phyloP scores from a whole-genome alignment of 176 grass and related monocot genomes.

The Elymus sibiricus region DNA sequence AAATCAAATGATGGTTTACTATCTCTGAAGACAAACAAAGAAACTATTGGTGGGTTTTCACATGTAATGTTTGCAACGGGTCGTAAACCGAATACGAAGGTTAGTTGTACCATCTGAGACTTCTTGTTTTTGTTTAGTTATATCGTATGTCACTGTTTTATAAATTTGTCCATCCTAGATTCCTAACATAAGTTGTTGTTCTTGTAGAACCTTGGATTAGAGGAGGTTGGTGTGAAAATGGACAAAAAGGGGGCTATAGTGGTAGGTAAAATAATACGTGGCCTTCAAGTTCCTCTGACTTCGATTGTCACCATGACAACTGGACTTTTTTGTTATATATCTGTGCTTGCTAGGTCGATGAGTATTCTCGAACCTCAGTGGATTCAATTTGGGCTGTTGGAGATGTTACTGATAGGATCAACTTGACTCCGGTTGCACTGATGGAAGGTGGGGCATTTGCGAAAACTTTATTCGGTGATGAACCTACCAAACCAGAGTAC shows the following conservation, averaged over 20 bases:
- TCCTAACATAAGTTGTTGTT: slow-evolving; percentile 13
- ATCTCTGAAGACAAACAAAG: slow-evolving; percentile 78
- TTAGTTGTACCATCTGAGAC: not conserved
- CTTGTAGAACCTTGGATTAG: slow-evolving; percentile 69
- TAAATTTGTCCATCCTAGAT: not conserved
- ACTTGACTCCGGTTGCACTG: slow-evolving; percentile 77
- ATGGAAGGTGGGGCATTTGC: slow-evolving; percentile 86
- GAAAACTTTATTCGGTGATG: slow-evolving; percentile 55
- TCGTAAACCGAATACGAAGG: slow-evolving; percentile 73
- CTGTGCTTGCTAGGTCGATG: slow-evolving; percentile 51
- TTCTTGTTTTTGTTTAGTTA: slow-evolving; percentile 23
- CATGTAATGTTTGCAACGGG: slow-evolving; percentile 91
- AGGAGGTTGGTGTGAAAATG: slow-evolving; percentile 70
- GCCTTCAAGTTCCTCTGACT: not conserved
- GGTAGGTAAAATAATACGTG: slow-evolving; percentile 37
- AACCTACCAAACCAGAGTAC: slow-evolving; percentile 80
- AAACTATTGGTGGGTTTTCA: slow-evolving; percentile 69
- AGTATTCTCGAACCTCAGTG: slow-evolving; percentile 67
- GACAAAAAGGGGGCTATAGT: slow-evolving; percentile 56
- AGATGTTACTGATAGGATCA: slow-evolving; percentile 78
- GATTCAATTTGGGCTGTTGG: slow-evolving; percentile 87
- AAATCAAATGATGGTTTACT: slow-evolving; percentile 67
- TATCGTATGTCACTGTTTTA: not conserved
- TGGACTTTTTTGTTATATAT: slow-evolving; percentile 7
- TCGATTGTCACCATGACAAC: not conserved